Conservation (phyloP, 2,329 filamentous ascomycete genomes). For the Fusarium sp. region DNA sequence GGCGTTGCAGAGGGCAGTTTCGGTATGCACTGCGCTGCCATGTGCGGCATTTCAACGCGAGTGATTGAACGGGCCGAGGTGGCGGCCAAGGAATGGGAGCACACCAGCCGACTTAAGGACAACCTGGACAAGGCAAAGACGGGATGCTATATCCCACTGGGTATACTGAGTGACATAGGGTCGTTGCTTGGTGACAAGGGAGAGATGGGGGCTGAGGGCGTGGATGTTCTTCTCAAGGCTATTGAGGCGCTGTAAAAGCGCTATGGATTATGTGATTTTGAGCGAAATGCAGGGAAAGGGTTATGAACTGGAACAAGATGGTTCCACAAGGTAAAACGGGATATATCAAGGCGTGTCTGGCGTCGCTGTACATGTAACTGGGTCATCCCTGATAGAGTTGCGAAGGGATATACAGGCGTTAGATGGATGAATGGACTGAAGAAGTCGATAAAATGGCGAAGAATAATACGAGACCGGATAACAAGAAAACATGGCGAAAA, state of each 20-base stretch:
- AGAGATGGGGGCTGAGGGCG: conserved; percentile 65
- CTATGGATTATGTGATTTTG: conserved; percentile 13
- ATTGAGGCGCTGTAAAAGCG: conserved; percentile 69
- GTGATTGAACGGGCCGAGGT: conserved; percentile 91
- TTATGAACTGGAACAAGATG: conserved; percentile 6
- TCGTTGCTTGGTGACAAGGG: conserved; percentile 77
- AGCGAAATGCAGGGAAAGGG: background rate
- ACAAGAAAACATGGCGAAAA: too few species aligned
- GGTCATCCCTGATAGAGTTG: conserved; percentile 35
- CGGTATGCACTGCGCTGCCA: conserved; percentile 98
- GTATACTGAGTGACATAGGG: conserved; percentile 89
- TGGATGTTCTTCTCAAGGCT: conserved; percentile 73
- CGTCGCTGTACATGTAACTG: conserved; percentile 36
- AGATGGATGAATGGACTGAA: conserved; percentile 16
- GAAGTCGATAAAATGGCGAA: conserved; percentile 1
- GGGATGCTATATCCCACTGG: conserved; percentile 86
- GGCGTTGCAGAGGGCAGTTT: conserved; percentile 97
- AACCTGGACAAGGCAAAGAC: conserved; percentile 86
- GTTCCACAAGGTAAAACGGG: conserved; percentile 11
- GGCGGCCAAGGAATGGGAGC: conserved; percentile 94
- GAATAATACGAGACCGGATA: background rate
- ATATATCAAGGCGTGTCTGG: conserved; percentile 32
- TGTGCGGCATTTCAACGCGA: conserved; percentile 91
- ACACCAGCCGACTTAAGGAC: conserved; percentile 91
- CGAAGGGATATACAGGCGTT: conserved; percentile 38